Evolutionary conservation across 495 filamentous ascomycete genomes (phyloP), one percentile per base, ranked within the genome.

Genomic region (Thozetella sp.): DNA sequence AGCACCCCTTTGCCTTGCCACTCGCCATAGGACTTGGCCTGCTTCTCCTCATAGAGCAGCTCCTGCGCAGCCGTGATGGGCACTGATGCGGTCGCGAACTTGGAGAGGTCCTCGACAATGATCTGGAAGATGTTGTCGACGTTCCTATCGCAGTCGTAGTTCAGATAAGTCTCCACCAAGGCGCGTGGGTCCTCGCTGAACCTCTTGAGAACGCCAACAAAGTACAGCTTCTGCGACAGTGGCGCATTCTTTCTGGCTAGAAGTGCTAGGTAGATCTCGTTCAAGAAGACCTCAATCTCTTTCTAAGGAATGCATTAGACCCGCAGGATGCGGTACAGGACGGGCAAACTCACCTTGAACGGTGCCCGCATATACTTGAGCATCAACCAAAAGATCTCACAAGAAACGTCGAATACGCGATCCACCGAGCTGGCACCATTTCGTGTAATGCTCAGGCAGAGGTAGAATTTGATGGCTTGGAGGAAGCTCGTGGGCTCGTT

Each of bases 371-470:
- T 92, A 73, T 94, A 84, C 68, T 93, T 96, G 3, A 97, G 73
- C 88, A 97, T 96, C 59, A 97, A 73, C 93, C 93, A 97, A 72
- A 99, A 98, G 3, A 98, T 97, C 73, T 98, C 96, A 66, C 93
- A 96, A 74, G 90, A 92, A 27, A 97, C 91, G 67, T 98, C 94
- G 73, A 97, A 99, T 0, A 99, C 91, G 62, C 83, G 84, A 57
- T 89, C 89, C 25, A 97, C 92, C 2, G 93, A 91, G 72, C 93
- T 97, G 10, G 94, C 91, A 51, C 93, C 96, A 72, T 99, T 99
- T 34, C 95, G 87, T 30, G 92, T 97, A 56, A 98, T 85, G 70
- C 91, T 94, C 17, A 98, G 81, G 68, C 96, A 97, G 13, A 99
- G 85, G 71, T 97, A 96, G 66, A 97, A 96, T 65, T 97, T 95